A percentile compares a stretch with the other conserved stretches of the same genome.
Evolutionary conservation across 2,329 filamentous ascomycete species (phyloP).

Genomic region (Hymenotorrendiella dingleyae): DNA sequence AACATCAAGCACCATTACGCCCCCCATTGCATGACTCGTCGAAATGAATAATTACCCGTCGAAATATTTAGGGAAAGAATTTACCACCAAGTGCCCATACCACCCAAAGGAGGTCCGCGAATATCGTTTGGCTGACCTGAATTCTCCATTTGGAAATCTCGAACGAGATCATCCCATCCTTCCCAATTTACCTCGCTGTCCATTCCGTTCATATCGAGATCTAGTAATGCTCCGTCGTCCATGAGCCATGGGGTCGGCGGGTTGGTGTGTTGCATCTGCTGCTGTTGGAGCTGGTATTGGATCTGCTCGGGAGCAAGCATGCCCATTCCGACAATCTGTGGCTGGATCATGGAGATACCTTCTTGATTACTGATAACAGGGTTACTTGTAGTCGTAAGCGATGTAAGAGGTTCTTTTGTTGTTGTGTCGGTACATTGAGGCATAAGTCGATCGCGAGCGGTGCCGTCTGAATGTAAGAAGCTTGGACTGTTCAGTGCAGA

Average conservation of each 20-base stretch:
- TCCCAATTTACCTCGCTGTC: slow-evolving; percentile 29
- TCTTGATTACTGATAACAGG: background rate
- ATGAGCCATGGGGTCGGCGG: slow-evolving; percentile 23
- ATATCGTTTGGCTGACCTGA: slow-evolving; percentile 13
- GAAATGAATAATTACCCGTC: too few relatives aligned
- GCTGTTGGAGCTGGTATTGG: slow-evolving; percentile 17
- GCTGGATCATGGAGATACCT: slow-evolving; percentile 10
- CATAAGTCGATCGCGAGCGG: too few relatives aligned
- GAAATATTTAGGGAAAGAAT: too few relatives aligned
- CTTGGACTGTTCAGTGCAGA: too few relatives aligned
- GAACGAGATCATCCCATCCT: slow-evolving; percentile 33
- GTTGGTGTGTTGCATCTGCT: slow-evolving; percentile 7
- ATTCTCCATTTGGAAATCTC: slow-evolving; percentile 27
- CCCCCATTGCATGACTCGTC: too few relatives aligned
- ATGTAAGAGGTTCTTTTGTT: background rate
- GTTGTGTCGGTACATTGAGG: background rate
- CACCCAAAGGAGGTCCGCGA: slow-evolving; percentile 19
- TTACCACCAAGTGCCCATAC: slow-evolving; percentile 28
- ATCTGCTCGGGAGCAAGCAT: slow-evolving; percentile 20
- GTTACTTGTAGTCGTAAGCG: background rate
- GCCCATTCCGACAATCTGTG: slow-evolving; percentile 23
- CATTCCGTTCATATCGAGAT: slow-evolving; percentile 26
- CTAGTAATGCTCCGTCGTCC: slow-evolving; percentile 21
- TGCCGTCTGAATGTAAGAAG: background rate
- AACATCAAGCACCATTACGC: too few relatives aligned